A percentile compares a stretch with the other conserved stretches of the same genome.
Evolutionary conservation across 2,329 filamentous ascomycete genomes (phyloP).

Genomic region (Fusarium proliferatum): DNA sequence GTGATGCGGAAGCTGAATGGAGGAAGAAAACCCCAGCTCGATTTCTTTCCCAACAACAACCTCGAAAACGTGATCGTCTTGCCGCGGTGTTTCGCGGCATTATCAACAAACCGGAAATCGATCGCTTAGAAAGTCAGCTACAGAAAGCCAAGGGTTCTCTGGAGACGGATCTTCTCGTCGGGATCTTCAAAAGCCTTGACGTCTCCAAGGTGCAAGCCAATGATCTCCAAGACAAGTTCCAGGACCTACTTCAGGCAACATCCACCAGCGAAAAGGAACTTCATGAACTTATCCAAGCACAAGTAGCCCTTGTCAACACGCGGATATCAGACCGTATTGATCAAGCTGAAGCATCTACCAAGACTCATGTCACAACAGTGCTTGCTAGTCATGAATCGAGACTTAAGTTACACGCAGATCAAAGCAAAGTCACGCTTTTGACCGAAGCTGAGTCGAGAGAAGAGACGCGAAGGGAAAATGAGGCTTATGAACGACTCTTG

Average conservation of each 20-base stretch:
- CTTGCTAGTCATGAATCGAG: not conserved
- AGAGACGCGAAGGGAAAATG: accelerated
- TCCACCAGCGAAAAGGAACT: accelerated
- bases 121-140: accelerated
- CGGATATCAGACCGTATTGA: accelerated
- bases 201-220: accelerated
- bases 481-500: accelerated
- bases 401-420: accelerated
- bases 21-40: not conserved
- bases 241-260: accelerated
- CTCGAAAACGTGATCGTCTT: accelerated
- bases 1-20: not conserved
- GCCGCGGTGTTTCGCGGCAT: accelerated
- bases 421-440: too few relatives aligned
- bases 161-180: accelerated
- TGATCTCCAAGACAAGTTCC: accelerated
- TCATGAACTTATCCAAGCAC: accelerated
- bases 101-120: accelerated
- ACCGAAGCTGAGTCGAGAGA: accelerated
- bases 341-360: accelerated
- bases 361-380: accelerated
- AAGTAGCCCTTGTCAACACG: accelerated
- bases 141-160: not conserved
- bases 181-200: accelerated
- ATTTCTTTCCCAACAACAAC: accelerated